Base-by-base conservation (phyloP, 306 rosid genomes). In the Trifolium pratense region DNA sequence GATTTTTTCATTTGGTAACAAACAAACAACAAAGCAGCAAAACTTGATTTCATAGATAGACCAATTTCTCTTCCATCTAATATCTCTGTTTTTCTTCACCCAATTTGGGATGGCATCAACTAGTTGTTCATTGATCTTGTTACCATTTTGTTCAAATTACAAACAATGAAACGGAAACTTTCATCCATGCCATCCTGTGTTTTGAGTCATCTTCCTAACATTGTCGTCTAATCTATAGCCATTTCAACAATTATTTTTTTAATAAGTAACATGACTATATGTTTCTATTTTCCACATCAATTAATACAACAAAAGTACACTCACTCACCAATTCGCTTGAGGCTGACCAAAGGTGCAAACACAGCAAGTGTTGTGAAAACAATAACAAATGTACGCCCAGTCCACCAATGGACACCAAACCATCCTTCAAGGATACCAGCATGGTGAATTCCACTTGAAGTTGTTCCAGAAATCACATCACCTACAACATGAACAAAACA, bases 381-480 rank as follows among this genome's bases (percentile, higher is more conserved):
- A 72, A 92, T 85, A 66, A 92, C 77, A 76, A 85, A 31, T 53
- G 79, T 14, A 13, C 97, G 92, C 21, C 86, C 90, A 46, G 86
- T 92, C 97, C 94, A 92, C 97, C 96, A 90, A 15, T 85, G 87
- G 49, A 52, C 87, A 73, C 97, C 97, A 83, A 92, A 92, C 97
- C 97, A 88, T 58, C 96, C 96, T 85, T 92, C 97, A 71, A 92
- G 86, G 10, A 92, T 76, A 53, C 97, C 97, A 1, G 79, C 17
- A 64, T 92, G 96, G 78, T 90, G 96, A 86, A 66, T 81, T 73
- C 83, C 89, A 78, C 78, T 78, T 23, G 96, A 85, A 67, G 96
- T 75, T 56, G 97, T 92, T 78, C 97, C 97, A 23, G 97, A 92
- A 40, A 92, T 87, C 83, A 92, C 97, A 75, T 92, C 97, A 74